A percentile compares a stretch with the other conserved stretches of the same genome.
phyloP scores from a whole-genome alignment of 2,329 filamentous ascomycete species.

The Aureobasidium namibiae region DNA sequence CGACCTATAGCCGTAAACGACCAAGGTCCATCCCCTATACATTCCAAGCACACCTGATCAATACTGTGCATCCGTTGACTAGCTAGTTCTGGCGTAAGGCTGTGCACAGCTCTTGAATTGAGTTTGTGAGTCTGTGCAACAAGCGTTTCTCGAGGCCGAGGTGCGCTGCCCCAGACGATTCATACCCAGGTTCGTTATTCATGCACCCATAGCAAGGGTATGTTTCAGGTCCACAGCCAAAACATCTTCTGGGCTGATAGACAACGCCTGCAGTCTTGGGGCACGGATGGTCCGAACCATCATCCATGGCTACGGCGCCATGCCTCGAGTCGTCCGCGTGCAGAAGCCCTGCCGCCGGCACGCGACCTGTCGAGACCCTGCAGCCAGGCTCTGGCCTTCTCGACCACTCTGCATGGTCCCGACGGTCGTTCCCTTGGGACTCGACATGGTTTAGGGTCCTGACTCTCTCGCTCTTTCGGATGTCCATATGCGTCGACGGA shows the following conservation, averaged over 20 bases:
- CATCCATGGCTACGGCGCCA: neutral
- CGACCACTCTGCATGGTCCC: neutral
- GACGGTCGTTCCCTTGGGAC: neutral
- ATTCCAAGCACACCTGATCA: neutral
- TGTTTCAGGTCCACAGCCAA: neutral
- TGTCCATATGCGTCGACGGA: neutral
- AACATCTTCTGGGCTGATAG: neutral
- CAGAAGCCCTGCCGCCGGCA: constrained; percentile 11
- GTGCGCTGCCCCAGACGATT: neutral
- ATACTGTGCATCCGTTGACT: neutral
- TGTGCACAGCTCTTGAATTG: neutral
- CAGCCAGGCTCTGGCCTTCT: neutral
- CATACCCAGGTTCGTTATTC: neutral
- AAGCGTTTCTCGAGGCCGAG: neutral
- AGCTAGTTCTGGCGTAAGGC: neutral
- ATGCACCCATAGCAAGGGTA: neutral
- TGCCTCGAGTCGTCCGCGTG: neutral
- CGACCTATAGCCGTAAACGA: neutral
- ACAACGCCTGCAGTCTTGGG: neutral
- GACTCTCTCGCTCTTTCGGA: neutral
- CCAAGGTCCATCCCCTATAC: neutral
- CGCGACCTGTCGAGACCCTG: constrained; percentile 3
- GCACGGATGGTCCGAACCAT: neutral
- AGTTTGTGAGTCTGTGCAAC: neutral
- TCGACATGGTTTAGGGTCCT: neutral